Base-by-base conservation (phyloP, 164 flowering plant species). In the Piper longum region DNA sequence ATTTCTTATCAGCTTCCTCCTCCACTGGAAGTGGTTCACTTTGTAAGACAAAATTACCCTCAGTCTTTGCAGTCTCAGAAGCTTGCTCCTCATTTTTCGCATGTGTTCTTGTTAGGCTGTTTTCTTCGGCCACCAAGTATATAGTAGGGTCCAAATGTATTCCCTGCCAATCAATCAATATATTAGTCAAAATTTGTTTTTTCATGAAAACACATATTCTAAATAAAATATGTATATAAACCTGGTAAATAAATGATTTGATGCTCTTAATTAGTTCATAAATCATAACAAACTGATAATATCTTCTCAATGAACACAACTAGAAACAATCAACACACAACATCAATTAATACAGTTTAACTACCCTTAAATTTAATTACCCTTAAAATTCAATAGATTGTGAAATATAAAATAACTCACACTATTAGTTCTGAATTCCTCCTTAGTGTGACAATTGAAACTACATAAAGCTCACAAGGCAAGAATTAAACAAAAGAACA, bases 121-220 rank as follows among this genome's bases (percentile, higher is more conserved):
- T 85, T 63, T 83, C 99, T 39, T 87, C 97, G 70, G 88, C 95
- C 93, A 90, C 87, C 66, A 93, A 67, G 70, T 93, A 93, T 42
- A 90, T 93, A 79, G 96, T 93, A 62, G 99, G 99, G 76, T 93
- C 95, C 78, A 90, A 76, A 82, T 93, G 97, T 66, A 87, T 81
- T 66, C 99, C 99, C 99, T 93, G 83, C 8, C 26, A 52, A 60
- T 7, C 26, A 43, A 57, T 52, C 45, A 63, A 8, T 52, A 40
- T 19, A 63, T 4, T 42, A 63, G 54, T 16, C 41, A 54, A 26
- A 9, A 16, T 56, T 16, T 17, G 26, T 17, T 19, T 16, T 56
- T 4, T 19, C 39, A 17, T 56, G 17, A 17, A 56, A 56, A 56
- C 36, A 26, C 36, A 26, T 26, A 26, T 26, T 26, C 36, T 26